Evolutionary conservation across 176 grass and related monocot species (phyloP), one percentile per base, ranked within the genome.

Genomic region (Triticum monococcum): DNA sequence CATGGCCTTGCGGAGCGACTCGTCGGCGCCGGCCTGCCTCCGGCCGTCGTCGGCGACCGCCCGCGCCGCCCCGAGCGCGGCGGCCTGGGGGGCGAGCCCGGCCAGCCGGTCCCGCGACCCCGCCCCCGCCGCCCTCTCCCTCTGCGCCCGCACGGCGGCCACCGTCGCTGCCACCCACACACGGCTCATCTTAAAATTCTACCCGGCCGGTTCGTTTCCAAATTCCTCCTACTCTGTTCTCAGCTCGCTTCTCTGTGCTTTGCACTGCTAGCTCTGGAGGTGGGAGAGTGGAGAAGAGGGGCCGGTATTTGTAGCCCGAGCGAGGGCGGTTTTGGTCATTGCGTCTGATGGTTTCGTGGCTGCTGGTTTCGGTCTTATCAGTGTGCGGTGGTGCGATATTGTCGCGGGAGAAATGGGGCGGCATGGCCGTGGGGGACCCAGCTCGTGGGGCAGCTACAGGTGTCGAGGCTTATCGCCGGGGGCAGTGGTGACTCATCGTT

Each of bases 1-100:
- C 89, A 94, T 89, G 87, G 87, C 89, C 79, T 57, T 87, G 80
- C 92, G 89, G 64, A 94, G 89, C 80, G 92, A 94, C 77, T 94
- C 92, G 71, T 93, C 91, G 72, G 86, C 84, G 86, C 41, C 82
- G 73, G 91, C 88, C 82, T 62, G 78, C 86, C 74, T 86, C 74
- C 77, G 77, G 65, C 83, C 83, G 62, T 82, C 83, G 72, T 77
- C 91, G 35, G 74, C 37, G 73, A 48, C 82, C 79, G 78, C 85
- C 57, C 89, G 85, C 60, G 89, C 89, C n/a, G 46, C 76, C n/a
- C 60, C 80, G 31, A 86, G 75, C 75, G 84, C 80, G 9, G 85
- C 69, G 0, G 57, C 79, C 73, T 82, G 82, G 1, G 88, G 87
- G 3, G 46, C 84, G 60, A 85, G 81, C 64, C 85, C 81, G 9